Evolutionary conservation across 495 filamentous ascomycete genomes (phyloP), one percentile per base, ranked within the genome.

Genomic region (Apiosordaria backusii): DNA sequence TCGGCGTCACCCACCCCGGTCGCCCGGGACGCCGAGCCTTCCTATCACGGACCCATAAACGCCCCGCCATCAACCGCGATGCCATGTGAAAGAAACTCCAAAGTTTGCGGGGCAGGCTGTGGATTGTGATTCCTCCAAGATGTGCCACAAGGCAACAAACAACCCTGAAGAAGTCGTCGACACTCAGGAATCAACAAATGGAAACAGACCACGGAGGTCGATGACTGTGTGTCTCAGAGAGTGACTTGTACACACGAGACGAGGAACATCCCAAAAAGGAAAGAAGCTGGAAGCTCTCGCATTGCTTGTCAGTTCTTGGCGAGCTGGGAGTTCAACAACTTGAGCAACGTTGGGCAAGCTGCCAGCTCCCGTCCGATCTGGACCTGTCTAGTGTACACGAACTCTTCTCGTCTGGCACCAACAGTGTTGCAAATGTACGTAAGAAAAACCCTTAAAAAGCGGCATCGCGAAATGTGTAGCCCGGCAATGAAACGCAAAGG

Each of bases 381-480:
- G 35, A 45, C 35, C 35, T 45, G 35, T 6, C 35, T 45, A 13
- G 35, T 45, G 35, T 45, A 13, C 5, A 25, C 57, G 57, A 18
- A 15, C 26, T 25, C 21, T 16, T 27, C 24, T 59, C 16, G n/a
- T 15, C 19, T 59, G 57, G 57, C 57, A 23, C 22, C 22, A 26
- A 26, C 57, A 26, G 22, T 26, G 57, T 26, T 45, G 35, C 23
- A 59, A 59, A 23, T 59, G 57, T 59, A 59, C 57, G 57, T 59
- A 59, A 59, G 26, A 59, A 25, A 59, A 59, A 59, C 57, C 57
- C 57, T 26, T 25, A 27, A 59, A 59, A 59, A 29, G 57, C 57
- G 23, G 26, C 57, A 59, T 25, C 23, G 19, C 53, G 19, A 59
- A 59, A 59, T 18, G 21, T 25, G 57, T 59, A 59, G 26, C 22